These are phyloP conservation scores for Onygena corvina DNA, from an alignment of 2,329 filamentous ascomycete genomes.

Conservation along the genomic window DNA sequence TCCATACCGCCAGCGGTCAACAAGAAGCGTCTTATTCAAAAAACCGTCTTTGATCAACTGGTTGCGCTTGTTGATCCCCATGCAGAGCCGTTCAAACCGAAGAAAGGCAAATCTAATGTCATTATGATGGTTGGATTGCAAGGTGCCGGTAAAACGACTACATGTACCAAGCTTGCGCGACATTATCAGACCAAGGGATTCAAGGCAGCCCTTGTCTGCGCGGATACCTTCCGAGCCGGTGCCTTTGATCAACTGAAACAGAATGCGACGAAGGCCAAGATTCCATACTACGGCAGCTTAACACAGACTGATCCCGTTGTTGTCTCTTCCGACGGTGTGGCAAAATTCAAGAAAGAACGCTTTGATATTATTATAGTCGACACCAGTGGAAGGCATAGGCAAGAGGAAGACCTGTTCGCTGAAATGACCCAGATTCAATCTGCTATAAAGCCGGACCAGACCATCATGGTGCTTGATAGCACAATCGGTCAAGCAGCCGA, in stretches of 20 bases:
- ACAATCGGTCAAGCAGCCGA: conserved; percentile 95
- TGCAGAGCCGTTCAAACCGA: conserved; percentile 87
- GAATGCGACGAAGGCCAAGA: conserved; percentile 97
- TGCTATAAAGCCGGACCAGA: conserved; percentile 85
- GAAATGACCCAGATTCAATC: conserved; percentile 96
- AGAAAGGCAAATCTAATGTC: conserved; percentile 90
- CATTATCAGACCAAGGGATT: conserved; percentile 93
- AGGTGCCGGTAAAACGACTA: conserved; percentile 94
- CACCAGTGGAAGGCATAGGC: conserved; percentile 86
- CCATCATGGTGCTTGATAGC: conserved; percentile 94
- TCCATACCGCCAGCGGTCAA: conserved; percentile 83
- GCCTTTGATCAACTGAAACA: conserved; percentile 98
- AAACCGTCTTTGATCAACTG: conserved; percentile 92
- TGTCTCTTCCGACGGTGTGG: conserved; percentile 88
- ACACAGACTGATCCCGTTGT: conserved; percentile 93
- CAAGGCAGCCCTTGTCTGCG: conserved; percentile 86
- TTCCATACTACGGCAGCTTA: conserved; percentile 92
- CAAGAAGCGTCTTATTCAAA: conserved; percentile 97
- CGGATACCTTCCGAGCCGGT: conserved; percentile 95
- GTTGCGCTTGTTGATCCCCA: conserved; percentile 93
- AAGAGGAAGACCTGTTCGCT: conserved; percentile 87
- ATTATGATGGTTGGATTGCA: conserved; percentile 99
- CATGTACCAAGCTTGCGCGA: conserved; percentile 89
- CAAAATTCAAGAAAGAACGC: conserved; percentile 96
- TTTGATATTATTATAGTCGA: conserved; percentile 99